Conservation (phyloP, 2,329 filamentous ascomycete genomes). For the Metarhizium sp. region DNA sequence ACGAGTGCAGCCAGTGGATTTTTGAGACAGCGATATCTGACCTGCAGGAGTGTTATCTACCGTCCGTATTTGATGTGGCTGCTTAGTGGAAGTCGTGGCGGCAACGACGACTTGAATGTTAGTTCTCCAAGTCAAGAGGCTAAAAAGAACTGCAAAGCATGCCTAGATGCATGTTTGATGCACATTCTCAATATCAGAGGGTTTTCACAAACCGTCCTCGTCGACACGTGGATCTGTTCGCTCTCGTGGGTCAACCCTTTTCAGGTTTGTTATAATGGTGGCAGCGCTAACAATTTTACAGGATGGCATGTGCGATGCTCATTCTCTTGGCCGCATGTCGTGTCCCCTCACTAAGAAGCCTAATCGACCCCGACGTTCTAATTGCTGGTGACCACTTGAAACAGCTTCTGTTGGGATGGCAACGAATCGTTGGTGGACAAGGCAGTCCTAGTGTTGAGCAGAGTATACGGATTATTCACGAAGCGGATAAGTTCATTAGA, state of each 20-base stretch:
- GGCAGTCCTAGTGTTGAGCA: slow-evolving; percentile 37
- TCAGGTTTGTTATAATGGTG: too few species aligned
- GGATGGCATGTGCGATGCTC: slow-evolving; percentile 41
- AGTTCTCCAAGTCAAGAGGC: slow-evolving; percentile 22
- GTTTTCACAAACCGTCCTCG: slow-evolving; percentile 39
- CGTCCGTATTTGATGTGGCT: slow-evolving; percentile 42
- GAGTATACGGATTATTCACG: slow-evolving; percentile 34
- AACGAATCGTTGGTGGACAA: slow-evolving; percentile 25
- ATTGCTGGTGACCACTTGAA: slow-evolving; percentile 31
- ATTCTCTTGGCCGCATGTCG: slow-evolving; percentile 35
- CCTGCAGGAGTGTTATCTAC: slow-evolving; percentile 43
- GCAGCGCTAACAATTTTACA: slow-evolving; percentile 10
- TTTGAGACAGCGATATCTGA: slow-evolving; percentile 39
- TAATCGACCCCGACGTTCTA: slow-evolving; percentile 28
- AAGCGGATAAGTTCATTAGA: slow-evolving; percentile 32
- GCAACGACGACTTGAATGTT: slow-evolving; percentile 13
- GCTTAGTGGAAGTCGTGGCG: slow-evolving; percentile 26
- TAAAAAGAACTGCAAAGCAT: slow-evolving; percentile 31
- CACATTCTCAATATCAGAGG: slow-evolving; percentile 39
- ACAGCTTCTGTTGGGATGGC: slow-evolving; percentile 31
- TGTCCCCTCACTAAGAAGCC: slow-evolving; percentile 24
- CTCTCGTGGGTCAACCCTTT: slow-evolving; percentile 31
- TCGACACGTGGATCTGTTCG: slow-evolving; percentile 47
- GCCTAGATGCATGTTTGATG: slow-evolving; percentile 36
- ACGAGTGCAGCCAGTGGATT: slow-evolving; percentile 36